Base-by-base conservation (phyloP, 2,329 filamentous ascomycete species). In the Podosphaera xanthii region DNA sequence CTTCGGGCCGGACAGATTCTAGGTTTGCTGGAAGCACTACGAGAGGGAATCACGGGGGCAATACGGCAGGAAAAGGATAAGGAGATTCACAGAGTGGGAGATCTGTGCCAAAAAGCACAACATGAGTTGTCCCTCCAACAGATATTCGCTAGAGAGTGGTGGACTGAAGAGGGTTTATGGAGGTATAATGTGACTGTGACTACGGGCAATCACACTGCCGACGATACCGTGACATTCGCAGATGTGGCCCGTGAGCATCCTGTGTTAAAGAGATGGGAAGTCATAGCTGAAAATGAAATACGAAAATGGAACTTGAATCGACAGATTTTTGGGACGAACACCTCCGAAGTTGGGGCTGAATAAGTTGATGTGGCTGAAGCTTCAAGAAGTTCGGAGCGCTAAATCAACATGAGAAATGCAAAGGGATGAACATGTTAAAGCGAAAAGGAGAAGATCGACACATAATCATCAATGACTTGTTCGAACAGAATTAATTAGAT, bases 21-120 rank as follows among this genome's bases (percentile, higher is more conserved):
- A 2, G 92, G 92, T 0, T 72, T 87, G 3, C 68, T 96, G 4
- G 87, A 94, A 67, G 88, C 85, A 0, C 71, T 95, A 30, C 70
- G 74, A 0, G 57, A 52, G 38, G 34, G 38, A 38, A 22, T 22
- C 22, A 22, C 22, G 22, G 22, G 22, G 22, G 22, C 22, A 22
- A 22, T 22, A 22, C 58, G 36, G 58, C 59, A 60, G 31, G 48
- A 46, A 30, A 22, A 12, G 31, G 36, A 5, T 14, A 31, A 10
- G 31, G 66, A 69, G 42, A 63, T 50, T 9, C 36, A 44, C 5
- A 65, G 67, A 38, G 63, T 70, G 6, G 63, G 65, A 9, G 57
- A 57, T 14, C 65, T 80, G 34, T 67, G 79, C 1, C 67, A 66
- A 1, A 71, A 74, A 44, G 85, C 84, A 2, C 71, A 73, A 12